Percentiles rank a stretch among this genome's conserved stretches.
These are phyloP conservation scores for Pleurotus cornucopiae DNA, from an alignment of 768 basidiomycete genomes.

Conservation along the genomic window DNA sequence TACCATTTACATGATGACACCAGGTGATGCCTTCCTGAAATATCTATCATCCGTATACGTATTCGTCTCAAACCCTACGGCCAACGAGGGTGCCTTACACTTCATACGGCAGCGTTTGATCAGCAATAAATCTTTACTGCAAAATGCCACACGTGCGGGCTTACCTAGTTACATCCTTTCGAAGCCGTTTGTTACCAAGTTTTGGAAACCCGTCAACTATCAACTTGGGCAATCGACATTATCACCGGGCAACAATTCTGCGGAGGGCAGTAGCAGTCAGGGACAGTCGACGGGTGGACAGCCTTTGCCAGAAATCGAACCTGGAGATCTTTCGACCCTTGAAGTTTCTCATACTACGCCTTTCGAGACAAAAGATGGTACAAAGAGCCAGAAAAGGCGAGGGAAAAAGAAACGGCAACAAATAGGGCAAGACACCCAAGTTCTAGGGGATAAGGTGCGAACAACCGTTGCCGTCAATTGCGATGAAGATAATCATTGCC, in stretches of 20 bases:
- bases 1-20: conserved; percentile 9
- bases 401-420: conserved; percentile 31
- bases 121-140: conserved; percentile 65
- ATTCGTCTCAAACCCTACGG: conserved; percentile 63
- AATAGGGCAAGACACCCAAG: conserved; percentile 33
- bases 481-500: too few relatives aligned
- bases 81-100: conserved; percentile 68
- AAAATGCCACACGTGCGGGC: conserved; percentile 50
- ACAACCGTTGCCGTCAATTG: not conserved
- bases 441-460: conserved; percentile 75
- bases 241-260: not conserved
- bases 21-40: conserved; percentile 84
- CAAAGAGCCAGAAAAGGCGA: conserved; percentile 21
- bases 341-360: conserved; percentile 15
- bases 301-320: not conserved
- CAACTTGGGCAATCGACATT: not conserved
- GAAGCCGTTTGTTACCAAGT: conserved; percentile 60
- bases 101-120: conserved; percentile 63
- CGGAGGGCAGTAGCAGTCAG: not conserved
- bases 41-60: conserved; percentile 70
- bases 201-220: conserved; percentile 59
- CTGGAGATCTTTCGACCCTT: conserved; percentile 2
- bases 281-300: too few relatives aligned
- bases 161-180: conserved; percentile 72
- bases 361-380: too few relatives aligned